Evolutionary conservation across 345 rosid species (phyloP), one percentile per base, ranked within the genome.

Genomic region (Sonneratia alba): DNA sequence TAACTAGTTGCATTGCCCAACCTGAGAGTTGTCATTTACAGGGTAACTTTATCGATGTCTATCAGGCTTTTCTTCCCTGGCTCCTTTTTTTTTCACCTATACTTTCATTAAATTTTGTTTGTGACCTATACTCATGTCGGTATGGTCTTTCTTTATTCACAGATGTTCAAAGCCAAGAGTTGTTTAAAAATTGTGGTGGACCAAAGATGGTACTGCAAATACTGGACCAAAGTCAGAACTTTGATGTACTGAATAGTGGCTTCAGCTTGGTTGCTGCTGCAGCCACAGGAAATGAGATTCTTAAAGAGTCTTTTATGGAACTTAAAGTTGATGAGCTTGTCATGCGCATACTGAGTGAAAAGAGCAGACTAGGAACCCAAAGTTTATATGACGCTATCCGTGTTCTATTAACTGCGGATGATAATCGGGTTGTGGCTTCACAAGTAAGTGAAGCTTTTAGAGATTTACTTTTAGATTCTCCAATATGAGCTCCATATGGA

Each of bases 351-450:
- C 73, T 95, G 71, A 84, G 69, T 53, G 63, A 67, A 70, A 78
- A 80, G 77, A 74, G 77, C 78, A 82, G 80, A 74, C 79, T 73
- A 47, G 72, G 78, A 18, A 70, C 87, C 75, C 78, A 72, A 69
- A 80, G 85, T 81, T 22, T 92, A 77, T 95, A 92, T 57, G 94
- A 95, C 66, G 87, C 97, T 24, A 85, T 95, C 70, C 82, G 87
- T 69, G 87, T 83, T 79, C 71, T 95, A 72, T 85, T 90, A 73
- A 89, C 97, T 0, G 86, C 98, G 34, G 98, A 92, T 85, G 99
- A 95, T 70, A 81, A 81, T 80, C 97, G 97, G 42, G 99, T 90
- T 42, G 89, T 89, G 81, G 99, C 99, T 80, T 92, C 97, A 51
- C 87, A 95, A 85, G 97, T 94, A 80, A 84, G 97, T 81, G 63